Percentiles rank a stretch among this genome's conserved stretches.
Conservation (phyloP, 352 stramenopile genomes). For the Saprolegnia parasitica region DNA sequence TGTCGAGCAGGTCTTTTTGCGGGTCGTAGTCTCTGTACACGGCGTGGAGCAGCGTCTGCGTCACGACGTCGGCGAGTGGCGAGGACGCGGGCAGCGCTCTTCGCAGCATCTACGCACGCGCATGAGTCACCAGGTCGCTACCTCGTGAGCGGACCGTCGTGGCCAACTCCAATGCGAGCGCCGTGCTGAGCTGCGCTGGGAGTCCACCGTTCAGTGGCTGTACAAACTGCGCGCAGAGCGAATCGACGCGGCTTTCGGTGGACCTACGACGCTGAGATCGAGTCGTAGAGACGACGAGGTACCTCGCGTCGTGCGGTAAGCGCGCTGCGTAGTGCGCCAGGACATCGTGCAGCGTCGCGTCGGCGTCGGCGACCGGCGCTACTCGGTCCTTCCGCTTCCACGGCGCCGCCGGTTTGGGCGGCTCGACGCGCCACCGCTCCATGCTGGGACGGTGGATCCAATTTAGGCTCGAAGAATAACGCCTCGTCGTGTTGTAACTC, state of each 20-base stretch:
- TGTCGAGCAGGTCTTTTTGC: background rate
- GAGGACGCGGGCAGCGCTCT: background rate
- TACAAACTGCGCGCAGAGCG: slow-evolving; percentile 6
- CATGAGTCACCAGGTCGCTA: background rate
- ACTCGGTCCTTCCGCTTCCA: background rate
- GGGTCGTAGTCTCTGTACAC: slow-evolving; percentile 18
- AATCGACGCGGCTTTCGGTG: slow-evolving; percentile 2
- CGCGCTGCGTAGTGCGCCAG: background rate
- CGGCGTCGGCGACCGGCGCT: background rate
- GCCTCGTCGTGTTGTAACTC: background rate
- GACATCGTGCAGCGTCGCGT: background rate
- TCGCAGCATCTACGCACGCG: background rate
- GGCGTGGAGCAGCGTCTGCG: slow-evolving; percentile 12
- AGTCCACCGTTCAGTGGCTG: background rate
- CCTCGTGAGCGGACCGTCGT: background rate
- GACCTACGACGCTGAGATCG: background rate
- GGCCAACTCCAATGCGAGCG: slow-evolving; percentile 16
- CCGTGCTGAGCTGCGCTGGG: background rate
- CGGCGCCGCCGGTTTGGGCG: background rate
- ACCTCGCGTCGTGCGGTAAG: background rate
- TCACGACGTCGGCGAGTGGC: background rate
- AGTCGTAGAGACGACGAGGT: background rate
- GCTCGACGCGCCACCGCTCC: background rate
- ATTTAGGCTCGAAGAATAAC: background rate
- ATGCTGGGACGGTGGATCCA: background rate